phyloP scores from a whole-genome alignment of 139 green algal species.

The Eudorina sp. region DNA sequence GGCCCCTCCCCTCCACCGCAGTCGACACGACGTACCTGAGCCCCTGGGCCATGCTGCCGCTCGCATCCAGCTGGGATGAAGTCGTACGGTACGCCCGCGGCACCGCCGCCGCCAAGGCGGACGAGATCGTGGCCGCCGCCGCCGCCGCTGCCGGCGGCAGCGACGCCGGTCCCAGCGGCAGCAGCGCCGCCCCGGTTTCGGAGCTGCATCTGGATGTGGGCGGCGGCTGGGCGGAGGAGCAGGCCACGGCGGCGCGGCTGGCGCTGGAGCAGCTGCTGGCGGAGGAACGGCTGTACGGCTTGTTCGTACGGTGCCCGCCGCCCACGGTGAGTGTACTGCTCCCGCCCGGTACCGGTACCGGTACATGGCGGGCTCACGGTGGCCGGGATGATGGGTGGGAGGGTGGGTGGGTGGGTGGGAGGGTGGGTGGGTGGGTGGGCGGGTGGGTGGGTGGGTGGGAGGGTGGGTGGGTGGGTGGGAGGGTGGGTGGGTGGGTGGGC shows the following conservation, averaged over 20 bases:
- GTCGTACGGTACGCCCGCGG: background rate
- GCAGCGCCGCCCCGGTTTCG: background rate
- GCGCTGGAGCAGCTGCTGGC: conserved; percentile 28
- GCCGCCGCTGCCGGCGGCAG: background rate
- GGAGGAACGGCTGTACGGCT: background rate
- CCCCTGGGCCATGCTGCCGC: conserved; percentile 16
- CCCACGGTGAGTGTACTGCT: conserved; percentile 1
- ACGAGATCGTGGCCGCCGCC: conserved; percentile 5
- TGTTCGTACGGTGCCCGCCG: conserved; percentile 26
- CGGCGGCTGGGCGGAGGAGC: conserved; percentile 31
- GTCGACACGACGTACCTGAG: background rate
- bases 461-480: no score
- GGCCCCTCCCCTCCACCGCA: no score
- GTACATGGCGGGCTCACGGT: no score
- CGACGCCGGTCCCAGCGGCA: background rate
- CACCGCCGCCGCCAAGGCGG: background rate
- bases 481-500: no score
- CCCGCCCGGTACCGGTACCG: no score
- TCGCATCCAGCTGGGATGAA: background rate
- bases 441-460: no score
- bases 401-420: no score
- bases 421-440: no score
- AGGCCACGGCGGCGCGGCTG: conserved; percentile 18
- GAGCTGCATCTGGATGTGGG: background rate
- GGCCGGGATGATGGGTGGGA: no score